phyloP scores from a whole-genome alignment of 1,284 basidiomycete species.

The Xerocomus amazonicus region DNA sequence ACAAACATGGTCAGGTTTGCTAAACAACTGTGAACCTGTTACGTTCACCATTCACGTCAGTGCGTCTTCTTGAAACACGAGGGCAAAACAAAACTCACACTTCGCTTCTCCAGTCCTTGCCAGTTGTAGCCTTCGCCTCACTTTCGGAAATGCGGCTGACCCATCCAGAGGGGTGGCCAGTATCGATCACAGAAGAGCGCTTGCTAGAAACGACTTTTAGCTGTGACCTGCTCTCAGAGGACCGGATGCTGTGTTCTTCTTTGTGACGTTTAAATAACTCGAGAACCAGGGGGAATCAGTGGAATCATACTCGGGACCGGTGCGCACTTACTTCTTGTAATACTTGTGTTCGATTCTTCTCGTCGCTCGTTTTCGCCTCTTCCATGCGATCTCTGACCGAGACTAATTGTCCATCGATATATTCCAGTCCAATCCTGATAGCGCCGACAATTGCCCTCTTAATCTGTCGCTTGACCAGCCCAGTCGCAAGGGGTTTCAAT shows the following conservation, averaged over 20 bases:
- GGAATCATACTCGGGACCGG: background rate
- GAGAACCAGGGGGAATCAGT: conserved; percentile 1
- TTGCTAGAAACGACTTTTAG: conserved; percentile 71
- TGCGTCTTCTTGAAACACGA: background rate
- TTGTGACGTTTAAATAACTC: conserved; percentile 59
- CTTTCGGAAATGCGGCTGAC: conserved; percentile 61
- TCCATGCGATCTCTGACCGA: conserved; percentile 73
- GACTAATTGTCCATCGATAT: conserved; percentile 85
- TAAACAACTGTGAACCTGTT: conserved; percentile 17
- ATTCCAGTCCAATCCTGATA: conserved; percentile 79
- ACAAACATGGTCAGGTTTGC: background rate
- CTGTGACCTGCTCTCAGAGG: conserved; percentile 50
- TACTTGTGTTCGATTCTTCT: conserved; percentile 50
- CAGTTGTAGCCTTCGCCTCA: conserved; percentile 45
- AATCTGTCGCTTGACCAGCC: conserved; percentile 88
- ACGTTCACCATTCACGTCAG: conserved; percentile 1
- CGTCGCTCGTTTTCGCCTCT: conserved; percentile 58
- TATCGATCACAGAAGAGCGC: conserved; percentile 59
- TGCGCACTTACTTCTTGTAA: conserved; percentile 57
- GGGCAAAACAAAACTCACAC: conserved; percentile 41
- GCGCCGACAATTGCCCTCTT: conserved; percentile 78
- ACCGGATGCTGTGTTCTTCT: conserved; percentile 43
- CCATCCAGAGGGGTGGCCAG: conserved; percentile 71
- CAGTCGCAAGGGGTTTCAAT: conserved; percentile 67
- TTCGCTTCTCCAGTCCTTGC: conserved; percentile 64